Evolutionary conservation across 495 filamentous ascomycete species (phyloP).

Genomic region (Lophiotrema nucula): DNA sequence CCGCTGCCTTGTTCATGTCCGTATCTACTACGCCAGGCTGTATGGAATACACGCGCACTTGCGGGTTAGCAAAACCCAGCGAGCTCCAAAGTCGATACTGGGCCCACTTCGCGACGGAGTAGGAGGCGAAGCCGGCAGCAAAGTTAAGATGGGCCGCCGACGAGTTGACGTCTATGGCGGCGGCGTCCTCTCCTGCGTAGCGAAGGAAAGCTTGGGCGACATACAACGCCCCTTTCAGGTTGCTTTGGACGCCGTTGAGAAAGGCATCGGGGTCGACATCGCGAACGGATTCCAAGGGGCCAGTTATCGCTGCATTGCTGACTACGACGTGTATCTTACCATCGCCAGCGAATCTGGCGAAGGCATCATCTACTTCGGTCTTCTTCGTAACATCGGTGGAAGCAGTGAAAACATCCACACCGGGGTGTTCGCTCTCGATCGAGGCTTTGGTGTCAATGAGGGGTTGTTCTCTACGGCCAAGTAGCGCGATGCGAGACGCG

Average conservation of each 20-base stretch:
- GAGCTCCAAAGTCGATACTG: conserved; percentile 45
- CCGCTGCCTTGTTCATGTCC: conserved; percentile 44
- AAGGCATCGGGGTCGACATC: conserved; percentile 36
- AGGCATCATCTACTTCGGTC: conserved; percentile 43
- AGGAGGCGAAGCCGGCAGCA: conserved; percentile 37
- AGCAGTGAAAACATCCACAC: conserved; percentile 35
- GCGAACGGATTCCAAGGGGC: conserved; percentile 35
- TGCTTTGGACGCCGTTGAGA: conserved; percentile 40
- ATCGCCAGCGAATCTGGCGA: conserved; percentile 39
- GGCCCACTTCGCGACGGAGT: conserved; percentile 47
- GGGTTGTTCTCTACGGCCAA: conserved; percentile 37
- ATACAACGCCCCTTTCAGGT: conserved; percentile 42
- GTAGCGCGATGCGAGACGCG: conserved; percentile 23
- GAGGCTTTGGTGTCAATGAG: conserved; percentile 38
- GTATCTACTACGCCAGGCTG: conserved; percentile 51
- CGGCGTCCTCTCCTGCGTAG: conserved; percentile 40
- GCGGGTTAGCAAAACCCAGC: conserved; percentile 40
- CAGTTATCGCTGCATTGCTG: conserved; percentile 30
- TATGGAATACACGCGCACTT: conserved; percentile 46
- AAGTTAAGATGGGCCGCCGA: conserved; percentile 45
- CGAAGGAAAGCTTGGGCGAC: conserved; percentile 47
- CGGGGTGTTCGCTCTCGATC: conserved; percentile 33
- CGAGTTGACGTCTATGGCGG: conserved; percentile 44
- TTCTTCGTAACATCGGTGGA: conserved; percentile 47
- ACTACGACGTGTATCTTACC: conserved; percentile 33